Evolutionary conservation across 2,329 filamentous ascomycete species (phyloP).

Genomic region (Aspergillus pseudoglaucus): DNA sequence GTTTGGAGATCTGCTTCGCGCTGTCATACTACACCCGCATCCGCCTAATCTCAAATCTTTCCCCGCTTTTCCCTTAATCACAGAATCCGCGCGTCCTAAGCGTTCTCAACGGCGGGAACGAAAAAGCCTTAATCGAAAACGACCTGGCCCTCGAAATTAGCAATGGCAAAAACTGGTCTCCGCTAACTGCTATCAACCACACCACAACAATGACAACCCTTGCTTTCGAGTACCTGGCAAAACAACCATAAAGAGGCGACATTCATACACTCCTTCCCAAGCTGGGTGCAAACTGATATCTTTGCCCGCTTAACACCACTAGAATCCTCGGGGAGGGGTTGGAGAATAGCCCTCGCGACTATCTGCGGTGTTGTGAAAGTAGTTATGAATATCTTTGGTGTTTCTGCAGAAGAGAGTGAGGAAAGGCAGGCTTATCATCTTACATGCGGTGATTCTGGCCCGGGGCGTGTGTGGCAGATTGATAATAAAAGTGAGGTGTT

Average conservation of each 20-base stretch:
- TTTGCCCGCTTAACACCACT: not conserved
- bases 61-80: not conserved
- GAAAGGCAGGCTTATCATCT: not conserved
- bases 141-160: not conserved
- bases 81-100: not conserved
- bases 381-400: not conserved
- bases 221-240: not conserved
- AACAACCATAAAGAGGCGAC: not conserved
- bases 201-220: no score
- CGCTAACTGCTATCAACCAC: no score
- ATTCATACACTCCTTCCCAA: not conserved
- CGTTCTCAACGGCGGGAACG: not conserved
- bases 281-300: not conserved
- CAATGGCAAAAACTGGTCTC: not conserved
- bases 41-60: not conserved
- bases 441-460: not conserved
- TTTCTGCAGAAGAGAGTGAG: not conserved
- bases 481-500: not conserved
- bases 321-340: not conserved
- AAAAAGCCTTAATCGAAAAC: not conserved
- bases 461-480: not conserved
- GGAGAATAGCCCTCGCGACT: not conserved
- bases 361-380: not conserved
- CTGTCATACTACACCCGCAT: not conserved
- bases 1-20: not conserved